A percentile compares a stretch with the other conserved stretches of the same genome.
Evolutionary conservation across 2,329 filamentous ascomycete genomes (phyloP).

Genomic region (Talaromyces atroroseus): DNA sequence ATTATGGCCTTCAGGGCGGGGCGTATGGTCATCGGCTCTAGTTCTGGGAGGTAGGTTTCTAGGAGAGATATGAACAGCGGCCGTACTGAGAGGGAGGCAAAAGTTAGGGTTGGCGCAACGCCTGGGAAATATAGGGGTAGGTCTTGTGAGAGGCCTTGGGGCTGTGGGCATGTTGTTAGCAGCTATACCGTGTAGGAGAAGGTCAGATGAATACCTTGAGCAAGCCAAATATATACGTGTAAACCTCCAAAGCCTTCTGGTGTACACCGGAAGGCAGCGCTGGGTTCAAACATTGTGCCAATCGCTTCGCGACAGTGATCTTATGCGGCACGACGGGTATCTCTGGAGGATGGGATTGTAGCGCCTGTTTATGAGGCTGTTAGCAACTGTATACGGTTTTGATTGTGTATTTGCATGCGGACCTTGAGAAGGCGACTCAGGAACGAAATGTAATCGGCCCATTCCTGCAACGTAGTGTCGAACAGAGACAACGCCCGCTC

Average conservation of each 20-base stretch:
- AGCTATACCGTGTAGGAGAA: not conserved
- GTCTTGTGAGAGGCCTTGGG: constrained; percentile 72
- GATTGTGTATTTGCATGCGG: constrained; percentile 11
- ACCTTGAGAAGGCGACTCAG: constrained; percentile 86
- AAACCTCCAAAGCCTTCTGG: constrained; percentile 94
- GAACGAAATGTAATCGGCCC: constrained; percentile 99
- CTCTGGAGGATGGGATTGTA: constrained; percentile 76
- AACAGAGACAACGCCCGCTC: constrained; percentile 85
- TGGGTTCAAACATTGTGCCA: constrained; percentile 93
- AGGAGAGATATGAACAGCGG: constrained; percentile 78
- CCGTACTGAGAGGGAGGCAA: constrained; percentile 87
- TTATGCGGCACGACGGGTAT: constrained; percentile 74
- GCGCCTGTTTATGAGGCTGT: constrained; percentile 51
- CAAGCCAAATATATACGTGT: constrained; percentile 78
- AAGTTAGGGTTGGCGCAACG: constrained; percentile 80
- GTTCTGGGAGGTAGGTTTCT: constrained; percentile 69
- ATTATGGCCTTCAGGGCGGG: constrained; percentile 88
- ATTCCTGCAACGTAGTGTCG: constrained; percentile 91
- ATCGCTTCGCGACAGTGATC: constrained; percentile 74
- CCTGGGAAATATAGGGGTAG: constrained; percentile 86
- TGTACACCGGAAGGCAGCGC: constrained; percentile 91
- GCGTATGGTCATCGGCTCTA: constrained; percentile 67
- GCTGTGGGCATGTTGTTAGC: constrained; percentile 26
- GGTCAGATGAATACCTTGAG: constrained; percentile 56
- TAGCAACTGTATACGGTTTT: not conserved